Conservation (phyloP, 2,329 filamentous ascomycete species). For the Colletotrichum abscissum region DNA sequence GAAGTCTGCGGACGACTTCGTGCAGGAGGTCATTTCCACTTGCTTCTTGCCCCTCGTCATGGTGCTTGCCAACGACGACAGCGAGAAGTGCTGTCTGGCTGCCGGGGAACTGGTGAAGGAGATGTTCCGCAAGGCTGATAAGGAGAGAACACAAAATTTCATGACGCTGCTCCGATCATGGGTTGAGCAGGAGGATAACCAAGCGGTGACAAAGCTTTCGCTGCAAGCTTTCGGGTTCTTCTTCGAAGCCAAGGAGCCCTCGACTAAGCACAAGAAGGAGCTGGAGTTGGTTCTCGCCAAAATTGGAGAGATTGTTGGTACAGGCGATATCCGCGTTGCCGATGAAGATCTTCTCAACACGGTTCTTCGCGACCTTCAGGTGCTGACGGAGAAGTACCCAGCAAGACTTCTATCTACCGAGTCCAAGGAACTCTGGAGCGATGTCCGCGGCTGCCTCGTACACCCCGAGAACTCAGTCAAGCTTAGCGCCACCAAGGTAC, state of each 20-base stretch:
- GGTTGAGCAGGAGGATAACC: constrained; percentile 80
- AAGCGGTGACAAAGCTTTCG: constrained; percentile 76
- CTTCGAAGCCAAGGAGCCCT: constrained; percentile 75
- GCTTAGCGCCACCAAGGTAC: constrained; percentile 77
- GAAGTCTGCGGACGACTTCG: constrained; percentile 84
- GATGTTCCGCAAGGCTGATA: constrained; percentile 82
- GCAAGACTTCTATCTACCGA: constrained; percentile 69
- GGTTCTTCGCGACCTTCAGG: constrained; percentile 75
- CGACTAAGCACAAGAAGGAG: constrained; percentile 73
- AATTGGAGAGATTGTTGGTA: constrained; percentile 63
- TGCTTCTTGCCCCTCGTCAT: constrained; percentile 91
- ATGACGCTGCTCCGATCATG: constrained; percentile 78
- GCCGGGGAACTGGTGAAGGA: constrained; percentile 84
- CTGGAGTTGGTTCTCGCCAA: constrained; percentile 70
- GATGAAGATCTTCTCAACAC: constrained; percentile 82
- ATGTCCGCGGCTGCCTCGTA: constrained; percentile 75
- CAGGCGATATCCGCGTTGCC: constrained; percentile 62
- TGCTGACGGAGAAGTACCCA: constrained; percentile 75
- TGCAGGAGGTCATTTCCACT: constrained; percentile 82
- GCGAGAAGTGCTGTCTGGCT: constrained; percentile 84
- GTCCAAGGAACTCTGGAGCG: constrained; percentile 76
- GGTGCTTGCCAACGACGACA: constrained; percentile 88
- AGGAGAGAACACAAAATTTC: constrained; percentile 77
- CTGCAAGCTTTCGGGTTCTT: constrained; percentile 87
- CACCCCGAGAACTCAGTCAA: constrained; percentile 82